Conservation (phyloP, 2,329 filamentous ascomycete genomes). For the Cadophora sp. region DNA sequence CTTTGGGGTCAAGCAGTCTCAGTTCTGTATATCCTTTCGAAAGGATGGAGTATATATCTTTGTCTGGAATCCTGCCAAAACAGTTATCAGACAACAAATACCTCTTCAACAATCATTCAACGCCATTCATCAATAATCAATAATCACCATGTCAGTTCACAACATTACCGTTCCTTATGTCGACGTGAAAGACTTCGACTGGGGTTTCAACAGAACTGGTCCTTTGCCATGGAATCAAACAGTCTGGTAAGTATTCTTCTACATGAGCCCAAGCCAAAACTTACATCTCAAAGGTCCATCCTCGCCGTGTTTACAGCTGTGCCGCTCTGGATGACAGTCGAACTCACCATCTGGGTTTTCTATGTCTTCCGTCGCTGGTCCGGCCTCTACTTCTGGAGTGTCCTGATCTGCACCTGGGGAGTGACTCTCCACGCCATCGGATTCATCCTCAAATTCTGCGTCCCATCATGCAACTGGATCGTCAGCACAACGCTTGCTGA, state of each 20-base stretch:
- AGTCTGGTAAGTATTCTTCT: conserved; percentile 2
- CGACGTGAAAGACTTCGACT: conserved; percentile 6
- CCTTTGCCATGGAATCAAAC: conserved; percentile 12
- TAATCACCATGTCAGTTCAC: conserved; percentile 6
- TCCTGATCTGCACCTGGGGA: conserved; percentile 4
- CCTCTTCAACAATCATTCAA: not conserved
- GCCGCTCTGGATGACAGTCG: conserved; percentile 2
- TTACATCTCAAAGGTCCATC: conserved; percentile 2
- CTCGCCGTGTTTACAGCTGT: conserved; percentile 12
- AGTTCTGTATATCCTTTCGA: not conserved
- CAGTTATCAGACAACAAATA: not conserved
- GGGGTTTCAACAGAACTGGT: conserved; percentile 7
- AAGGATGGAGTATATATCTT: not conserved
- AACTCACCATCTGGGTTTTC: conserved; percentile 11
- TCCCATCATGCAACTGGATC: conserved; percentile 17
- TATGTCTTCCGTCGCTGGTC: conserved; percentile 15
- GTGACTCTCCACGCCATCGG: conserved; percentile 6
- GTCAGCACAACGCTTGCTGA: not conserved
- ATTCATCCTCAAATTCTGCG: conserved; percentile 11
- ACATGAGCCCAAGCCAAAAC: not conserved
- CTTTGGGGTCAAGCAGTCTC: not conserved
- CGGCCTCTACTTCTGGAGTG: conserved; percentile 6
- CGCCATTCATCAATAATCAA: not conserved
- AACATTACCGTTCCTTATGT: conserved; percentile 7
- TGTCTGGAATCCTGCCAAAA: not conserved